phyloP scores from a whole-genome alignment of 371 early-diverging fungal genomes.

The Actinomortierella wolfii region DNA sequence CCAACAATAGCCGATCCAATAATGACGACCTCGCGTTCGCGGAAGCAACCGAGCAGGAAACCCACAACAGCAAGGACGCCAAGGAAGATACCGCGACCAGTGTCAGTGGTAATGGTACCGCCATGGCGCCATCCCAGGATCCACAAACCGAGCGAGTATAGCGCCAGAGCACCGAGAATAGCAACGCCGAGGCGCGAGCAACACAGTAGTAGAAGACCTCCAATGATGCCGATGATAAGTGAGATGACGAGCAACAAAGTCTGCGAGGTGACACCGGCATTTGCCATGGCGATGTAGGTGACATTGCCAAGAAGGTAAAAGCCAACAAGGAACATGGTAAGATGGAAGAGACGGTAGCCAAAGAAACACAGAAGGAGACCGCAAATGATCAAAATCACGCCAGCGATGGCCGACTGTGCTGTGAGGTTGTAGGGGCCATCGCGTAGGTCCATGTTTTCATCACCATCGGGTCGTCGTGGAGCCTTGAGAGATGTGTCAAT shows the following conservation, averaged over 20 bases:
- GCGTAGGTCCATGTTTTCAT: slow-evolving; percentile 3
- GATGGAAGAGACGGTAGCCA: slow-evolving; percentile 60
- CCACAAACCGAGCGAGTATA: slow-evolving; percentile 60
- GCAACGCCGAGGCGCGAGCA: slow-evolving; percentile 57
- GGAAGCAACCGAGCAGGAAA: slow-evolving; percentile 56
- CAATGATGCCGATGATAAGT: slow-evolving; percentile 56
- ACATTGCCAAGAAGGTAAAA: slow-evolving; percentile 58
- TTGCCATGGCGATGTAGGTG: slow-evolving; percentile 61
- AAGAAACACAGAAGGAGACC: slow-evolving; percentile 70
- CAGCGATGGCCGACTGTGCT: slow-evolving; percentile 62
- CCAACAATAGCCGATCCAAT: slow-evolving; percentile 70
- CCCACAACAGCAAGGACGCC: slow-evolving; percentile 55
- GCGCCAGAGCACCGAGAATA: slow-evolving; percentile 63
- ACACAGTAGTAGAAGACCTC: slow-evolving; percentile 59
- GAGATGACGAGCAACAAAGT: slow-evolving; percentile 60
- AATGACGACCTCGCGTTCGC: slow-evolving; percentile 61
- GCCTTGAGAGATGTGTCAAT: not conserved
- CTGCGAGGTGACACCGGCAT: slow-evolving; percentile 53
- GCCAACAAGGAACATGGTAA: slow-evolving; percentile 64
- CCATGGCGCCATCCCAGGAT: slow-evolving; percentile 63
- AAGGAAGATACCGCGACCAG: slow-evolving; percentile 70
- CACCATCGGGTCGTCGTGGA: not conserved
- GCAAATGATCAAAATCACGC: slow-evolving; percentile 60
- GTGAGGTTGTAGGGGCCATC: slow-evolving; percentile 45
- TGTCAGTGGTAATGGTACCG: slow-evolving; percentile 55